Conservation (phyloP, 2,329 filamentous ascomycete species). For the Aspergillus niger region DNA sequence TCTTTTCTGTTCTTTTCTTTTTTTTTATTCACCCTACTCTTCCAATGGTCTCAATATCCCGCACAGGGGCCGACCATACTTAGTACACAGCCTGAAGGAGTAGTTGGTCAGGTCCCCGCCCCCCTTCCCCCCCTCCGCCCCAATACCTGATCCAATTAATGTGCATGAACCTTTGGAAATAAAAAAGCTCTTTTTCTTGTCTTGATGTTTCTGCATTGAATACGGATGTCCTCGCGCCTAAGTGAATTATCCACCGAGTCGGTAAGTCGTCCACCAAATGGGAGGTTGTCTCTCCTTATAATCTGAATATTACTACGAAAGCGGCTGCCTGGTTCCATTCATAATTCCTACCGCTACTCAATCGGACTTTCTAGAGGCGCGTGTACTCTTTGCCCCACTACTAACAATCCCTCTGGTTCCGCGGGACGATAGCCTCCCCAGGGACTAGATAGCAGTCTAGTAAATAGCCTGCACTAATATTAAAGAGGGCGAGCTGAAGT, state of each 20-base stretch:
- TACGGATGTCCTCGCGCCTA: background rate
- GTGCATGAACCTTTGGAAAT: background rate
- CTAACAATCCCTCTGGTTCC: background rate
- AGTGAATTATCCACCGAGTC: background rate
- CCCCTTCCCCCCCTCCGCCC: background rate
- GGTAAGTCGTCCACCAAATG: background rate
- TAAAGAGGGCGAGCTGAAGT: background rate
- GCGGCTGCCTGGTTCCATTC: conserved; percentile 3
- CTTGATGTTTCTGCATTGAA: background rate
- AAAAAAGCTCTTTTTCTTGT: background rate
- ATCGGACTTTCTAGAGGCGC: conserved; percentile 2
- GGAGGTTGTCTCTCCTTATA: background rate
- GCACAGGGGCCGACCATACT: background rate
- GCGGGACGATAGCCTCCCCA: background rate
- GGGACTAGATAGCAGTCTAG: background rate
- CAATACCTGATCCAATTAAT: background rate
- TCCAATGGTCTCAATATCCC: background rate
- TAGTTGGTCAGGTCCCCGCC: background rate
- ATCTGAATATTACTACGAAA: background rate
- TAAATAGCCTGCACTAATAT: background rate
- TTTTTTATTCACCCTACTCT: background rate
- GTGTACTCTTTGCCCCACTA: conserved; percentile 1
- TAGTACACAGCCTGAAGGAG: background rate
- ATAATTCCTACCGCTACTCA: conserved; percentile 2
- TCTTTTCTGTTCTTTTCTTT: background rate